Percentiles rank a stretch among this genome's conserved stretches.
phyloP scores from a whole-genome alignment of 148 eudicot species.

The Amaranthus cruentus region DNA sequence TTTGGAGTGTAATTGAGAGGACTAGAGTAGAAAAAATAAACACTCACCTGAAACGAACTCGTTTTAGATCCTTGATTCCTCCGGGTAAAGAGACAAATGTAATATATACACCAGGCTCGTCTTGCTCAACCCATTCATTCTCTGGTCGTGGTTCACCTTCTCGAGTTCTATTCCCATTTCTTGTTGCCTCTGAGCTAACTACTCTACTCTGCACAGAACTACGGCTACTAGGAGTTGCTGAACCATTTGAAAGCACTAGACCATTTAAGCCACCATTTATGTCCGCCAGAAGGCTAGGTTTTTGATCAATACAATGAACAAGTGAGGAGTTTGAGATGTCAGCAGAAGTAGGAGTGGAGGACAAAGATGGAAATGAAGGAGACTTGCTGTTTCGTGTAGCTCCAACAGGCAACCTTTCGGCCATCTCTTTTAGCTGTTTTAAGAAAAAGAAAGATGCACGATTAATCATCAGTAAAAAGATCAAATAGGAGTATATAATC shows the following conservation, averaged over 20 bases:
- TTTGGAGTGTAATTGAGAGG: not conserved
- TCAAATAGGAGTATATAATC: not conserved
- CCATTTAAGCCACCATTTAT: slow-evolving; percentile 52
- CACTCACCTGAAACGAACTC: slow-evolving; percentile 91
- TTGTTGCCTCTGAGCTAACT: slow-evolving; percentile 48
- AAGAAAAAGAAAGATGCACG: not conserved
- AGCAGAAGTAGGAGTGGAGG: slow-evolving; percentile 33
- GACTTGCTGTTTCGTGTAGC: slow-evolving; percentile 62
- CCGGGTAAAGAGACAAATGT: slow-evolving; percentile 87
- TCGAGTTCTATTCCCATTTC: slow-evolving; percentile 55
- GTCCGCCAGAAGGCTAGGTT: slow-evolving; percentile 45
- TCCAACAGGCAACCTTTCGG: slow-evolving; percentile 94
- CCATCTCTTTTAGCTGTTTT: slow-evolving; percentile 79
- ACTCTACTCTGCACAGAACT: slow-evolving; percentile 51
- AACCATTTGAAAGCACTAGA: slow-evolving; percentile 50
- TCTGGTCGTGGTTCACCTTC: slow-evolving; percentile 65
- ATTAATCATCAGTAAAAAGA: slow-evolving; percentile 3
- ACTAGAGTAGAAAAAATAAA: not conserved
- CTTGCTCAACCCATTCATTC: slow-evolving; percentile 95
- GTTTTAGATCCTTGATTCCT: slow-evolving; percentile 84
- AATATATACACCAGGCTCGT: slow-evolving; percentile 93
- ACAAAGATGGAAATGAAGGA: slow-evolving; percentile 46
- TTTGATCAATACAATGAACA: slow-evolving; percentile 45
- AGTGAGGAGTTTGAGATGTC: slow-evolving; percentile 49
- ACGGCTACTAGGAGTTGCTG: slow-evolving; percentile 50